Percentiles rank a stretch among this genome's conserved stretches.
These are phyloP conservation scores for Trichophyton simii DNA, from an alignment of 2,329 filamentous ascomycete species.

Conservation along the genomic window DNA sequence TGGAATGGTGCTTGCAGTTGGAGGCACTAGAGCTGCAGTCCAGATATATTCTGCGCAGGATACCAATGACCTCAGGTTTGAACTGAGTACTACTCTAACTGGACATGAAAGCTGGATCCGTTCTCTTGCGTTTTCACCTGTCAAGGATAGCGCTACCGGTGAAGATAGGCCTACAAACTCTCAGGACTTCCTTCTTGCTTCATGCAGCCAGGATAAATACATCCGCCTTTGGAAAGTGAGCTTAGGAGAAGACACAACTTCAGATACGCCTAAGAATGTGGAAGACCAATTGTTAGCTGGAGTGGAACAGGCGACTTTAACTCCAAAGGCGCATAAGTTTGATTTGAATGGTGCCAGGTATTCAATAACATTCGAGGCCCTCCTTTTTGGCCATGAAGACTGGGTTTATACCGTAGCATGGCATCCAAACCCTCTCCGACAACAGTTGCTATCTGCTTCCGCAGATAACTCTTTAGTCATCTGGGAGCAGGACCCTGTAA, in stretches of 20 bases:
- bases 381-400: conserved; percentile 90
- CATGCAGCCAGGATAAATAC: conserved; percentile 95
- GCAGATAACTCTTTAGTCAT: conserved; percentile 91
- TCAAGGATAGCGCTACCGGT: not conserved
- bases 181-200: conserved; percentile 70
- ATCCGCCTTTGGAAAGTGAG: conserved; percentile 85
- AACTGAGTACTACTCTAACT: conserved; percentile 60
- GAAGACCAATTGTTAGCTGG: conserved; percentile 27
- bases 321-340: conserved; percentile 80
- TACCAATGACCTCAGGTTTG: conserved; percentile 41
- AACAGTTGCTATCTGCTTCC: conserved; percentile 75
- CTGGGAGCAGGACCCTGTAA: conserved; percentile 73
- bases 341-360: conserved; percentile 50
- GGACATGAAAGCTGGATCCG: conserved; percentile 95
- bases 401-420: conserved; percentile 91
- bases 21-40: conserved; percentile 69
- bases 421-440: conserved; percentile 44
- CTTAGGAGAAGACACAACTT: conserved; percentile 48
- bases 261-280: conserved; percentile 16
- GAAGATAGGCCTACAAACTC: conserved; percentile 41
- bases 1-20: conserved; percentile 59
- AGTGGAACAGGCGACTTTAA: conserved; percentile 53
- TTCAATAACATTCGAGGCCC: conserved; percentile 81
- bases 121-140: conserved; percentile 60
- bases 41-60: conserved; percentile 59